These are phyloP conservation scores for Ustilago sp. DNA, from an alignment of 1,284 basidiomycete species.

Conservation along the genomic window DNA sequence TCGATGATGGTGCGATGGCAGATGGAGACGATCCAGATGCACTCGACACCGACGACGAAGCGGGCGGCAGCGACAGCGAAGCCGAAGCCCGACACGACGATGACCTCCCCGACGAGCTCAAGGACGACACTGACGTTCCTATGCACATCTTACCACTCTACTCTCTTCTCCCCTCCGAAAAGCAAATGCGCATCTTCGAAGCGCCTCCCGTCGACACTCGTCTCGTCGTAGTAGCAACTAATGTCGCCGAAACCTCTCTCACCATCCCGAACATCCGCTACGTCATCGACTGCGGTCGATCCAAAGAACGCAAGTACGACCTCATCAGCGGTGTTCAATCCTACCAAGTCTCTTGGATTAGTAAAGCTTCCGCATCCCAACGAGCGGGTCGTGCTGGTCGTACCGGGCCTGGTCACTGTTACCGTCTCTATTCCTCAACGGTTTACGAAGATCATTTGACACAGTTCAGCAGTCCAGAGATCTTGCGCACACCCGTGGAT, in stretches of 20 bases:
- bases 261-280: conserved; percentile 83
- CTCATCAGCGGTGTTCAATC: conserved; percentile 76
- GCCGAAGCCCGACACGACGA: conserved; percentile 46
- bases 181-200: conserved; percentile 81
- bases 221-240: conserved; percentile 80
- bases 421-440: conserved; percentile 79
- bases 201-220: conserved; percentile 76
- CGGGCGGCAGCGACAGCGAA: conserved; percentile 36
- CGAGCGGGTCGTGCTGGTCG: conserved; percentile 81
- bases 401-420: conserved; percentile 83
- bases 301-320: conserved; percentile 84
- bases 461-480: conserved; percentile 88
- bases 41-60: conserved; percentile 58
- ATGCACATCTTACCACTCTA: conserved; percentile 79
- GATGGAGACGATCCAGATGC: conserved; percentile 71
- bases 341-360: conserved; percentile 80
- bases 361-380: conserved; percentile 80
- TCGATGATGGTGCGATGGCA: conserved; percentile 70
- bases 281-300: conserved; percentile 81
- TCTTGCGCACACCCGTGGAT: conserved; percentile 94
- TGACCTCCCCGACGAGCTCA: conserved; percentile 54
- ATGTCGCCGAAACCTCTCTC: conserved; percentile 82
- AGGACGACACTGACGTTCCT: conserved; percentile 58
- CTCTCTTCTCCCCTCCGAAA: conserved; percentile 78
- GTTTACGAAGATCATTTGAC: conserved; percentile 93